These are phyloP conservation scores for Kodamaea sp. DNA, from an alignment of 1,139 yeast genomes.

Conservation along the genomic window DNA sequence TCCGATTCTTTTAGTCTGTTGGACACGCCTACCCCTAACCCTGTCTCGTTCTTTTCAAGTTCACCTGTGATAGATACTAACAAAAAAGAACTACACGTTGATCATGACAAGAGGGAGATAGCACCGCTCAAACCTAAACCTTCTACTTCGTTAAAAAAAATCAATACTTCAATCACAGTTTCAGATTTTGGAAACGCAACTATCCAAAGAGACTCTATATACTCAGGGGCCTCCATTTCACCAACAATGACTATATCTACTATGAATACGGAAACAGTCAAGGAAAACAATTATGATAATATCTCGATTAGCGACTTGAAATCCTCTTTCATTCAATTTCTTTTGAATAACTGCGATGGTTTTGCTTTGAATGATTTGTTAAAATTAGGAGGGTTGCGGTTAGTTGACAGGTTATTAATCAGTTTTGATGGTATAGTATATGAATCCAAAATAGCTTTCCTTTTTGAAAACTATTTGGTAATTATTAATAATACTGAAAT, in stretches of 20 bases:
- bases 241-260: constrained; percentile 18
- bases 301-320: constrained; percentile 25
- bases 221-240: constrained; percentile 9
- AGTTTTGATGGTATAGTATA: constrained; percentile 12
- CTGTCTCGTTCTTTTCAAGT: too few species aligned
- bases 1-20: too few species aligned
- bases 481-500: constrained; percentile 15
- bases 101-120: too few species aligned
- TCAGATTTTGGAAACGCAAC: too few species aligned
- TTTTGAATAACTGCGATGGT: constrained; percentile 23
- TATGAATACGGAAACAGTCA: constrained; percentile 14
- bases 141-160: too few species aligned
- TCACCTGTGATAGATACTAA: too few species aligned
- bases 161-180: too few species aligned
- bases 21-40: too few species aligned
- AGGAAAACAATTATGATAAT: constrained; percentile 17
- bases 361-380: constrained; percentile 26
- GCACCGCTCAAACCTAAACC: too few species aligned
- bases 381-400: constrained; percentile 33
- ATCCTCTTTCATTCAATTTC: constrained; percentile 26
- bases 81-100: too few species aligned
- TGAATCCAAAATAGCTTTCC: constrained; percentile 21
- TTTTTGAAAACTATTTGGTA: constrained; percentile 34
- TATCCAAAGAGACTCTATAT: too few species aligned
- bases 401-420: constrained; percentile 34